Evolutionary conservation across 108 stramenopile species (phyloP).

Genomic region (Schizochytrium sp.): DNA sequence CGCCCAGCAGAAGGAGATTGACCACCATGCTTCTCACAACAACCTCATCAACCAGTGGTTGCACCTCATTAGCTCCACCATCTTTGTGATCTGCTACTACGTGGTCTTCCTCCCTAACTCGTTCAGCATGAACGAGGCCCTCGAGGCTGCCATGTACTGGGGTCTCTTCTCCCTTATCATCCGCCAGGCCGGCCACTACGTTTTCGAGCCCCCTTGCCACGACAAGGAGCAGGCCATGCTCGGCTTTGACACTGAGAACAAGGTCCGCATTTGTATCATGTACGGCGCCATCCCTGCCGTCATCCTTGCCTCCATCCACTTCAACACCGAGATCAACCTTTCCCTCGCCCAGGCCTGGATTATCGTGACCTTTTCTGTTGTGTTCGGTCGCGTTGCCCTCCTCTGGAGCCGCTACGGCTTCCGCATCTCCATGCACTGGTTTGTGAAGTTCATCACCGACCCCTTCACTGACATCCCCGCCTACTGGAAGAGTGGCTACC

Average conservation of each 20-base stretch:
- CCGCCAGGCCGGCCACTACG: slow-evolving; percentile 58
- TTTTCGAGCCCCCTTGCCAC: slow-evolving; percentile 60
- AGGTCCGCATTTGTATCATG: slow-evolving; percentile 42
- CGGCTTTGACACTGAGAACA: slow-evolving; percentile 59
- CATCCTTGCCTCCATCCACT: neutral
- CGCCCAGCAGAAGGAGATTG: slow-evolving; percentile 53
- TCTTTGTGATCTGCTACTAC: slow-evolving; percentile 55
- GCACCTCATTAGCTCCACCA: slow-evolving; percentile 57
- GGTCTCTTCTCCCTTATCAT: slow-evolving; percentile 58
- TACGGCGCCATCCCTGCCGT: slow-evolving; percentile 41
- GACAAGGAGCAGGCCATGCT: slow-evolving; percentile 63
- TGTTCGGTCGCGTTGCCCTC: slow-evolving; percentile 56
- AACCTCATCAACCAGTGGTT: slow-evolving; percentile 62
- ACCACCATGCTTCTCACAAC: slow-evolving; percentile 60
- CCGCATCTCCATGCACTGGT: slow-evolving; percentile 59
- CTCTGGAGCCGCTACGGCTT: slow-evolving; percentile 58
- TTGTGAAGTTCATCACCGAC: slow-evolving; percentile 39
- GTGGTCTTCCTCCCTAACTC: slow-evolving; percentile 27
- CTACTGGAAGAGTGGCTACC: slow-evolving; percentile 62
- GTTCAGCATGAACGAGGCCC: slow-evolving; percentile 36
- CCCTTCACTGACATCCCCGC: slow-evolving; percentile 62
- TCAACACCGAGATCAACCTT: slow-evolving; percentile 31
- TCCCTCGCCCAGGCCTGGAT: slow-evolving; percentile 58
- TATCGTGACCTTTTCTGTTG: slow-evolving; percentile 59
- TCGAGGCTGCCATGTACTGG: slow-evolving; percentile 58